Evolutionary conservation across 176 grass and related monocot genomes (phyloP).

Genomic region (Oryza meyeriana): DNA sequence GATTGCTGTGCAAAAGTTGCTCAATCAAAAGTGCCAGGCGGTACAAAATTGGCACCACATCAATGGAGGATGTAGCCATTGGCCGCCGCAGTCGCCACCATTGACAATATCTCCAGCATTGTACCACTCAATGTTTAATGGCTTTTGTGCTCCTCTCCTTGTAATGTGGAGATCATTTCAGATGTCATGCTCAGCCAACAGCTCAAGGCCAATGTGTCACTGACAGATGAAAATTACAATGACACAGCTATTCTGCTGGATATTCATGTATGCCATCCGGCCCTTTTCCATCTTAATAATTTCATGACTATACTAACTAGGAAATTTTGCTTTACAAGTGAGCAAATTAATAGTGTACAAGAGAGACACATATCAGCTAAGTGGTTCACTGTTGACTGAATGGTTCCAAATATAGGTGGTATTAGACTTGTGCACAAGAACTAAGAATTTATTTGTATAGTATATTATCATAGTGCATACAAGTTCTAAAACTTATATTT

Average conservation of each 20-base stretch:
- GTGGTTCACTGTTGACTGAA: not conserved
- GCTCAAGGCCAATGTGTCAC: not conserved
- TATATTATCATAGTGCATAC: too few species aligned
- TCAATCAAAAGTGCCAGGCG: not conserved
- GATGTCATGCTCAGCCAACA: not conserved
- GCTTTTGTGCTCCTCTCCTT: not conserved
- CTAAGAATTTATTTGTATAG: not conserved
- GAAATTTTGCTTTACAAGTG: not conserved
- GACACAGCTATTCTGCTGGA: not conserved
- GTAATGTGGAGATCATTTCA: not conserved
- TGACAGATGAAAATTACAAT: not conserved
- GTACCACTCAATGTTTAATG: not conserved
- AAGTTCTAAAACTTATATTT: too few species aligned
- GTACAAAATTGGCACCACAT: not conserved
- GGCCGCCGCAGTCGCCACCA: not conserved
- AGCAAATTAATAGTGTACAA: not conserved
- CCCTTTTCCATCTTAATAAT: not conserved
- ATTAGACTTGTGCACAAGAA: not conserved
- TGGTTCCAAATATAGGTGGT: not conserved
- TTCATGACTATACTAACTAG: conserved; percentile 9
- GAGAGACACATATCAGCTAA: not conserved
- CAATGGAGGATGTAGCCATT: not conserved
- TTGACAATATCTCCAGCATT: not conserved
- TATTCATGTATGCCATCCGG: not conserved
- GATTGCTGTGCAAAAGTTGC: not conserved